Evolutionary conservation across 1,284 basidiomycete species (phyloP).

Genomic region (Austroboletus novae-zelandiae): DNA sequence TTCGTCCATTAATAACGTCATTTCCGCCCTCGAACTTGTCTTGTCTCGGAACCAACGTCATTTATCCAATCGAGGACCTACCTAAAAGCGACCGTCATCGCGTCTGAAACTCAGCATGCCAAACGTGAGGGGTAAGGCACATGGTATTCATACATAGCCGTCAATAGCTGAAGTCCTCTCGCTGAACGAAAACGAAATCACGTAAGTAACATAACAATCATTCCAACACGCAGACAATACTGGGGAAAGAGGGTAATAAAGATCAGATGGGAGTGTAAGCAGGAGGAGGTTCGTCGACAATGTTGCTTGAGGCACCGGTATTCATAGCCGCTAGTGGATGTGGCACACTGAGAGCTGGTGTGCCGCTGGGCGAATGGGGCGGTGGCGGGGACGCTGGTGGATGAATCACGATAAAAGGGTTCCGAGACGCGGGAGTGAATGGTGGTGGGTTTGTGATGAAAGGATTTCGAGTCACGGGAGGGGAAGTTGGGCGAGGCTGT

Average conservation of each 20-base stretch:
- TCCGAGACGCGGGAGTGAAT: not conserved
- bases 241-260: too few species aligned
- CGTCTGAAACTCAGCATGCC: too few species aligned
- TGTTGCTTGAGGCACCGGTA: conserved; percentile 14
- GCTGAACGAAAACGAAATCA: not conserved
- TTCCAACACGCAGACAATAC: not conserved
- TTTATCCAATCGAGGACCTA: too few species aligned
- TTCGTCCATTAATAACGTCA: too few species aligned
- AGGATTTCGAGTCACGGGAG: too few species aligned
- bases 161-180: not conserved
- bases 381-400: not conserved
- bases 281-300: conserved; percentile 21
- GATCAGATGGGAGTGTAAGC: conserved; percentile 25
- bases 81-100: too few species aligned
- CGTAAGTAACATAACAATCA: not conserved
- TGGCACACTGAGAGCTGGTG: not conserved
- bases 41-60: too few species aligned
- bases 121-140: not conserved
- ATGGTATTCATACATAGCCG: conserved; percentile 6
- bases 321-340: conserved; percentile 7
- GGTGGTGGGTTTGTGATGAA: too few species aligned
- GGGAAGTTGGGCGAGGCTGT: too few species aligned
- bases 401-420: not conserved
- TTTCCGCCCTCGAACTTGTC: too few species aligned
- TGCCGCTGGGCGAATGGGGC: not conserved